These are phyloP conservation scores for Mycena citricolor DNA, from an alignment of 1,284 basidiomycete species.

Conservation along the genomic window DNA sequence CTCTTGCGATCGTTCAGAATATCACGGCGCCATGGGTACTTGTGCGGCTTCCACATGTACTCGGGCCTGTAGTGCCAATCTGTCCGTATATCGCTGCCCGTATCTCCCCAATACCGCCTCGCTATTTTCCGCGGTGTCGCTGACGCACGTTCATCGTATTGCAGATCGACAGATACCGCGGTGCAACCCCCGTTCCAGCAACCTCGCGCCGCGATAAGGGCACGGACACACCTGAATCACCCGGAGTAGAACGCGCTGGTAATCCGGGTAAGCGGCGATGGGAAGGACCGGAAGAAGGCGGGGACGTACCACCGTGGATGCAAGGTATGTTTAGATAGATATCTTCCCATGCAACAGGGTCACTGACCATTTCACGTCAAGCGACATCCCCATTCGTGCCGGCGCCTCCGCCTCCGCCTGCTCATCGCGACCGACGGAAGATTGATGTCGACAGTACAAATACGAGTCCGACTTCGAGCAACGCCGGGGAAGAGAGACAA, in stretches of 20 bases:
- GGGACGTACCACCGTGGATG: constrained; percentile 37
- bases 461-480: too few relatives aligned
- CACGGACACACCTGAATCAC: constrained; percentile 20
- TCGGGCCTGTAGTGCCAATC: neutral
- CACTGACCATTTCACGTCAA: constrained; percentile 3
- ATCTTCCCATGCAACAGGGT: neutral
- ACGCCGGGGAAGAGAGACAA: constrained; percentile 30
- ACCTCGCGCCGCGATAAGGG: constrained; percentile 16
- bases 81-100: neutral
- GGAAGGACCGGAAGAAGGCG: neutral
- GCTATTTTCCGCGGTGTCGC: neutral
- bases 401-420: constrained; percentile 5
- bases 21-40: neutral
- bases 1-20: constrained; percentile 1
- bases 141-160: neutral
- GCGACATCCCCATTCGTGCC: constrained; percentile 19
- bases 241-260: constrained; percentile 28
- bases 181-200: constrained; percentile 33
- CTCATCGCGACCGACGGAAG: constrained; percentile 1
- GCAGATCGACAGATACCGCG: constrained; percentile 54
- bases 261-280: neutral
- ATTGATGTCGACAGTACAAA: too few relatives aligned
- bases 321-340: constrained; percentile 29
- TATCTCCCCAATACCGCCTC: neutral
- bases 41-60: neutral